These are phyloP conservation scores for Trametopsis cervina DNA, from an alignment of 768 basidiomycete genomes.

Conservation along the genomic window DNA sequence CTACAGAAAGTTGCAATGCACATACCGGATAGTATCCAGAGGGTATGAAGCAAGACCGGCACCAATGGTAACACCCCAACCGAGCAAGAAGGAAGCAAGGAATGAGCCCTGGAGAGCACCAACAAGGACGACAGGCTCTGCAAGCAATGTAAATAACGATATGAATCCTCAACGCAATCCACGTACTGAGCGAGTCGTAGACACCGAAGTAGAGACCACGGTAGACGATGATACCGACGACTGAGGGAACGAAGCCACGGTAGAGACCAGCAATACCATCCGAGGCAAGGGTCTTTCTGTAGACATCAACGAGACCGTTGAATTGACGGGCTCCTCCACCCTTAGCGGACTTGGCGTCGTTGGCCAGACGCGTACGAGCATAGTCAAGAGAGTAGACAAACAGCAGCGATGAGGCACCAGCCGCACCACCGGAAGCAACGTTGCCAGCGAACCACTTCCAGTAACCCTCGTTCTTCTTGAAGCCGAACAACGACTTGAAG, in stretches of 20 bases:
- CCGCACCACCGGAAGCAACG: conserved; percentile 97
- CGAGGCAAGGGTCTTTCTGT: conserved; percentile 93
- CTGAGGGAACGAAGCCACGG: conserved; percentile 98
- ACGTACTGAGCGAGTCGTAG: conserved; percentile 88
- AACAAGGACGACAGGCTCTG: conserved; percentile 95
- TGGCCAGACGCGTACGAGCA: conserved; percentile 98
- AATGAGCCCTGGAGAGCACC: conserved; percentile 94
- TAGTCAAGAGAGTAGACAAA: conserved; percentile 99
- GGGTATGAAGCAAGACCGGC: conserved; percentile 98
- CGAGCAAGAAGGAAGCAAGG: conserved; percentile 93
- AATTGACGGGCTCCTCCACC: conserved; percentile 92
- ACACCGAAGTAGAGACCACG: conserved; percentile 99
- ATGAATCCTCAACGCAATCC: conserved; percentile 1
- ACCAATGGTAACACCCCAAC: conserved; percentile 99
- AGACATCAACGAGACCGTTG: conserved; percentile 97
- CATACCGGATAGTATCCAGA: conserved; percentile 83
- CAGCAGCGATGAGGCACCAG: conserved; percentile 96
- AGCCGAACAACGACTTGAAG: conserved; percentile 98
- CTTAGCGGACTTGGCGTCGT: conserved; percentile 95
- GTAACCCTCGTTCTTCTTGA: conserved; percentile 97
- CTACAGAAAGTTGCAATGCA: conserved; percentile 8
- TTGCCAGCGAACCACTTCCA: conserved; percentile 99
- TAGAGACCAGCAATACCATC: conserved; percentile 99
- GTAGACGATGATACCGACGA: conserved; percentile 99
- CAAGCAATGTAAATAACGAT: conserved; percentile 21